Base-by-base conservation (phyloP, 2,329 filamentous ascomycete genomes). In the Grosmannia penicillata region DNA sequence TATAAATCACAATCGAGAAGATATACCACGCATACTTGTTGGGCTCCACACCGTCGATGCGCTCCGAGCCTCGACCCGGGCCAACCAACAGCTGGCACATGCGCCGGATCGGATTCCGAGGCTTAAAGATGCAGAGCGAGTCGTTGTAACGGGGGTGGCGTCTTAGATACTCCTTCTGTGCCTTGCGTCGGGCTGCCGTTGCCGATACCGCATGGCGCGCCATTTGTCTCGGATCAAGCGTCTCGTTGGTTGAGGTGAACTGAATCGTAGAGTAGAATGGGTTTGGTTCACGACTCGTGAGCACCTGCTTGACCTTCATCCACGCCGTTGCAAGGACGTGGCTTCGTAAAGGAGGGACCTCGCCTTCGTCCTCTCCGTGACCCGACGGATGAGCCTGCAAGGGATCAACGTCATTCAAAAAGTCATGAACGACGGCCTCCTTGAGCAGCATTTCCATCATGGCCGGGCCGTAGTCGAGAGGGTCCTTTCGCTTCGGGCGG, bases 371-470 rank as follows among this genome's bases (percentile, higher is more conserved):
- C 47, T 58, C 25, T 37, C 52, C 13, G 4, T 29, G 35, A 6
- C 13, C 19, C 31, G 38, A 56, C 47, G 44, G 56, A 51, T 46
- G 56, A 42, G 45, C 54, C 21, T 66, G 59, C 14, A 61, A 50
- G 4, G 60, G 53, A 33, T 66, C 63, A 24, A 69, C 66, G 47
- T 93, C 85, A 49, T 96, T 86, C 5, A 98, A 70, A 45, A 98
- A 98, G 50, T 96, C 91, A 36, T 78, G 79, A 7, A 98, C 89
- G 21, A 98, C 86, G 1, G 86, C 85, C 57, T 96, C 89, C 54
- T 96, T 96, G 33, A 96, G 68, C 35, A 98, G 68, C 86, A 96
- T 94, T 54, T 96, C 91, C 54, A 93, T 82, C 39, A 85, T 87
- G 7, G 85, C 86, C 18, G 82, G 82, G 3, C 87, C 87, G 53